A percentile compares a stretch with the other conserved stretches of the same genome.
Conservation (phyloP, 164 flowering plant genomes). For the Vitis riparia region DNA sequence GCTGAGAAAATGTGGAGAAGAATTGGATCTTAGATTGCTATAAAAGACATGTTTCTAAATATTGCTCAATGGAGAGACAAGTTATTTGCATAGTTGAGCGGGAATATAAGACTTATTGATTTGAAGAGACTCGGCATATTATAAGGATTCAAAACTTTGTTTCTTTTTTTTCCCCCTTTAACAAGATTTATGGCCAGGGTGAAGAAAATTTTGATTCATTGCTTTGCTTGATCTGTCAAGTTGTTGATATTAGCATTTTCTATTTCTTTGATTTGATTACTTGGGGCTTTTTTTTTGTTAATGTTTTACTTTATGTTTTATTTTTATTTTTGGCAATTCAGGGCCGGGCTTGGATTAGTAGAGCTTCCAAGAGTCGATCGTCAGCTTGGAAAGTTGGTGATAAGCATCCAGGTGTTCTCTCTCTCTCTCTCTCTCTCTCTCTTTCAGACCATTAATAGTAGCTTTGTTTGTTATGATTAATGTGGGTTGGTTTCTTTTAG, state of each 20-base stretch:
- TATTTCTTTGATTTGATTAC: background rate
- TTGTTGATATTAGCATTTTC: no score
- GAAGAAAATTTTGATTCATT: no score
- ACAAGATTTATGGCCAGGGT: no score
- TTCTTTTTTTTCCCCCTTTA: no score
- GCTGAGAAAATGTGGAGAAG: background rate
- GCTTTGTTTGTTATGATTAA: constrained; percentile 1
- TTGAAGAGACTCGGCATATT: no score
- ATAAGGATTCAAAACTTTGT: no score
- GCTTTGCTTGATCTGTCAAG: no score
- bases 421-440: no score
- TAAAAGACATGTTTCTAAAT: background rate
- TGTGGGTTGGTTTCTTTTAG: constrained; percentile 21
- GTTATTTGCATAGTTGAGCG: no score
- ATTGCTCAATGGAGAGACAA: no score
- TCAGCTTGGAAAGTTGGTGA: constrained; percentile 75
- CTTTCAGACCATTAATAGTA: background rate
- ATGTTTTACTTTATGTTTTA: background rate
- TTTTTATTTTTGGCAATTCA: constrained; percentile 10
- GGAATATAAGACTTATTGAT: no score
- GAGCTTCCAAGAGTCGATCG: constrained; percentile 68
- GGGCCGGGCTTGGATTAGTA: constrained; percentile 80
- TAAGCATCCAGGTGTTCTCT: constrained; percentile 58
- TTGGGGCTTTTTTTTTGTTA: background rate
- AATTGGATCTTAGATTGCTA: background rate